Base-by-base conservation (phyloP, 2,329 filamentous ascomycete species). In the Pestalotiopsis sp. region DNA sequence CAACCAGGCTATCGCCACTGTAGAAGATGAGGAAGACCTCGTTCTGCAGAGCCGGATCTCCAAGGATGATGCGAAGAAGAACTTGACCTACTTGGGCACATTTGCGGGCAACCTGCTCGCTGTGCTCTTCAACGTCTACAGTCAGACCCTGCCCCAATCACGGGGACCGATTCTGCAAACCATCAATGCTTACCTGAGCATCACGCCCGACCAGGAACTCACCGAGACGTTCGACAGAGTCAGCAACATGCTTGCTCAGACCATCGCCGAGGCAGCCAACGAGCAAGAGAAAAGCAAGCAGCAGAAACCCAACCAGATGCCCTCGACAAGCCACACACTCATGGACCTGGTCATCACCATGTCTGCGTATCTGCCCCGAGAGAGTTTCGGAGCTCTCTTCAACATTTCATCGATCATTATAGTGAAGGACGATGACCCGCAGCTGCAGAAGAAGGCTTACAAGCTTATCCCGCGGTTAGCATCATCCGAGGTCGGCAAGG, bases 71-170 rank as follows among this genome's bases (percentile, higher is more conserved):
- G 95, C 96, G 0, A 84, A 90, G 78, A 91, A 91, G 80, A 98
- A 98, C 77, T 83, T 98, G 52, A 84, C 89, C n/a, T 91, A 97
- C 78, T 85, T 99, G 13, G 90, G 93, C 17, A 84, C 84, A 1
- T 95, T 96, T 77, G 88, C 95, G 1, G 92, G 92, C 70, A 98
- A 98, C 76, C 88, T 99, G 81, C 89, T 99, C 57, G 95, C 96
- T 6, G 95, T 98, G 0, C 84, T 99, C n/a, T 98, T 99, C 86
- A 99, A 99, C 78, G 95, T 99, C 59, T 99, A 99, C 83, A 97
- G 93, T 72, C 93, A 98, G 80, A 99, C 96, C 0, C 86, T 99
- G 31, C 95, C 96, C 2, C 94, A 98, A 77, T 96, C 94, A 76
- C 89, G 96, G 74, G 95, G 94, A 0, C 94, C 93, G 23, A 96